These are phyloP conservation scores for Geotrichum carabidarum DNA, from an alignment of 1,139 yeast genomes.

Conservation along the genomic window DNA sequence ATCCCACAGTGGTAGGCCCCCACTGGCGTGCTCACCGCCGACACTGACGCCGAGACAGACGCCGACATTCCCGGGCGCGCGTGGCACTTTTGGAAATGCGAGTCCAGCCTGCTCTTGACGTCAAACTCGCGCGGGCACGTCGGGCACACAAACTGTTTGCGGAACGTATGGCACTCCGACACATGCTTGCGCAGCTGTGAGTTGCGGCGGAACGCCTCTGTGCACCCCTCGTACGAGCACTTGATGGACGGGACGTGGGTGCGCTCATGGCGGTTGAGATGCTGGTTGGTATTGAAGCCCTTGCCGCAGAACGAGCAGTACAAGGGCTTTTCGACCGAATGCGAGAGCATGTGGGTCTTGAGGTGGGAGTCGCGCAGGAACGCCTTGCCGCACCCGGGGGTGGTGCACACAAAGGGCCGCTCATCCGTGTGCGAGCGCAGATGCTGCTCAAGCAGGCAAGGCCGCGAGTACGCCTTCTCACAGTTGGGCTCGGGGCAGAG, in stretches of 20 bases:
- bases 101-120: constrained; percentile 32
- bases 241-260: constrained; percentile 69
- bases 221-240: constrained; percentile 59
- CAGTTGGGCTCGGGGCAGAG: constrained; percentile 62
- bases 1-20: constrained; percentile 46
- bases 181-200: constrained; percentile 74
- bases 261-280: constrained; percentile 69
- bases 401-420: constrained; percentile 64
- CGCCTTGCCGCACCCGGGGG: constrained; percentile 52
- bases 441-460: constrained; percentile 78
- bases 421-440: constrained; percentile 67
- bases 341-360: constrained; percentile 62
- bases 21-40: neutral
- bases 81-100: constrained; percentile 36
- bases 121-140: constrained; percentile 36
- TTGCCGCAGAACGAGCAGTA: constrained; percentile 73
- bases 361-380: constrained; percentile 77
- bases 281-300: constrained; percentile 79
- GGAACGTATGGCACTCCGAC: constrained; percentile 49
- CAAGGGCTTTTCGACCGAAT: constrained; percentile 61
- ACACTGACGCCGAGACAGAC: neutral
- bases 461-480: constrained; percentile 70
- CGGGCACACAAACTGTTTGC: constrained; percentile 32
- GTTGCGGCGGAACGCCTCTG: constrained; percentile 66
- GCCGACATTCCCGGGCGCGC: neutral